Conservation (phyloP, 2,329 filamentous ascomycete genomes). For the Xenoacremonium recifei region DNA sequence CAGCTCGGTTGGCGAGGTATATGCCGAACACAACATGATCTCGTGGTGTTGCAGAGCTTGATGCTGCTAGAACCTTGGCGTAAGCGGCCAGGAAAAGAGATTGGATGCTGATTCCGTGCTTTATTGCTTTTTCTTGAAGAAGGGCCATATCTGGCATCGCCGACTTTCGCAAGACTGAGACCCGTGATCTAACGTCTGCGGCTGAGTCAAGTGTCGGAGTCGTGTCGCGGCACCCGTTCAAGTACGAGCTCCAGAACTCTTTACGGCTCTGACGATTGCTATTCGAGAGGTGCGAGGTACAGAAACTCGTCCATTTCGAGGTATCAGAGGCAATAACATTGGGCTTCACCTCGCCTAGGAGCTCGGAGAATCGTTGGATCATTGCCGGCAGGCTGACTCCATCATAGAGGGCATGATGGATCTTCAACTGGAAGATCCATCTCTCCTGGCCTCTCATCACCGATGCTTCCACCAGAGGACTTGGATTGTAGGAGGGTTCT, state of each 20-base stretch:
- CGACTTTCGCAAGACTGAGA: constrained; percentile 44
- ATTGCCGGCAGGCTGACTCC: constrained; percentile 72
- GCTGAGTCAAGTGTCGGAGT: background rate
- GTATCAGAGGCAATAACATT: constrained; percentile 6
- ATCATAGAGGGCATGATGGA: constrained; percentile 90
- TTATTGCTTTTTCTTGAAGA: constrained; percentile 36
- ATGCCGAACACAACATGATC: constrained; percentile 64
- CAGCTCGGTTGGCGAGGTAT: constrained; percentile 76
- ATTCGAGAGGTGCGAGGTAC: constrained; percentile 8
- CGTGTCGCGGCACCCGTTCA: constrained; percentile 19
- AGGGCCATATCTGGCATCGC: constrained; percentile 39
- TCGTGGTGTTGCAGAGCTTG: constrained; percentile 28
- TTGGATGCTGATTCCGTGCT: constrained; percentile 65
- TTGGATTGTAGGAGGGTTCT: background rate
- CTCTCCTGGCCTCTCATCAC: constrained; percentile 8
- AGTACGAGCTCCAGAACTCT: constrained; percentile 43
- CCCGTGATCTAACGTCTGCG: constrained; percentile 6
- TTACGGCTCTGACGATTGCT: constrained; percentile 15
- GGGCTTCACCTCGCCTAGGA: constrained; percentile 10
- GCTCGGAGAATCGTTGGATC: constrained; percentile 37
- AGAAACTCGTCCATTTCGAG: constrained; percentile 26
- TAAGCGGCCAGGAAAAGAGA: constrained; percentile 73
- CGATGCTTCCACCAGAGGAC: constrained; percentile 14
- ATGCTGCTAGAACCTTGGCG: constrained; percentile 43
- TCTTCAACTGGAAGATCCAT: constrained; percentile 49